Evolutionary conservation across 2,329 filamentous ascomycete species (phyloP).

Genomic region (Diplodia corticola): DNA sequence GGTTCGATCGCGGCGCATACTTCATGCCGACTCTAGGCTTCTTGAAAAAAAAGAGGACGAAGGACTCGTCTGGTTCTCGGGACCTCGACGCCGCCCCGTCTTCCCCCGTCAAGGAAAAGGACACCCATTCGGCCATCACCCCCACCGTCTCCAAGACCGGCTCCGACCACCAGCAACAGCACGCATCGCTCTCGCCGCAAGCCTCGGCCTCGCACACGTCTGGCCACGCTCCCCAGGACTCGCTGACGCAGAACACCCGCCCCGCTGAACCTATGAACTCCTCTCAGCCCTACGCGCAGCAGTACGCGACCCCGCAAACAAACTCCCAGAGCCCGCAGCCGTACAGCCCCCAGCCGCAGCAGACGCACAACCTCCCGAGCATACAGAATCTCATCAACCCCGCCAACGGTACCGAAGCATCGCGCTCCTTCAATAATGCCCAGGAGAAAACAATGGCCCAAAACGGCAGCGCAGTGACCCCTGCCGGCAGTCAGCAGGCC

Average conservation of each 20-base stretch:
- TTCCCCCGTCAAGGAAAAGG: slow-evolving; percentile 64
- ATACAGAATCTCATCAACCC: slow-evolving; percentile 84
- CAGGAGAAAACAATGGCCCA: slow-evolving; percentile 28
- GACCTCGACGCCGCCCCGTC: slow-evolving; percentile 64
- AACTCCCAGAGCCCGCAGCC: slow-evolving; percentile 24
- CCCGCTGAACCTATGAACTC: slow-evolving; percentile 44
- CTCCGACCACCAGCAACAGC: slow-evolving; percentile 30
- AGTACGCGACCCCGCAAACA: slow-evolving; percentile 35
- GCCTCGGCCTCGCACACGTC: slow-evolving; percentile 23
- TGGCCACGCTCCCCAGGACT: slow-evolving; percentile 28
- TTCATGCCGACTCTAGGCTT: slow-evolving; percentile 93
- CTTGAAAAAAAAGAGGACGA: slow-evolving; percentile 98
- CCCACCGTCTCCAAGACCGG: slow-evolving; percentile 36
- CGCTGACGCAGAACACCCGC: slow-evolving; percentile 20
- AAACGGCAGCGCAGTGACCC: slow-evolving; percentile 41
- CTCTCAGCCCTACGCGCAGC: slow-evolving; percentile 35
- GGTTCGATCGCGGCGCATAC: slow-evolving; percentile 26
- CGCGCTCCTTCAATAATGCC: slow-evolving; percentile 30
- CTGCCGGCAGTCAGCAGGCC: slow-evolving; percentile 35
- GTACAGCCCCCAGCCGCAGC: slow-evolving; percentile 21
- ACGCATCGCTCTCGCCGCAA: slow-evolving; percentile 23
- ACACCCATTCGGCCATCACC: slow-evolving; percentile 32
- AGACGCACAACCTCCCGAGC: slow-evolving; percentile 69
- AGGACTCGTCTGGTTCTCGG: slow-evolving; percentile 67
- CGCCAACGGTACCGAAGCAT: slow-evolving; percentile 36